Conservation (phyloP, 352 stramenopile genomes). For the Globisporangium solare region DNA sequence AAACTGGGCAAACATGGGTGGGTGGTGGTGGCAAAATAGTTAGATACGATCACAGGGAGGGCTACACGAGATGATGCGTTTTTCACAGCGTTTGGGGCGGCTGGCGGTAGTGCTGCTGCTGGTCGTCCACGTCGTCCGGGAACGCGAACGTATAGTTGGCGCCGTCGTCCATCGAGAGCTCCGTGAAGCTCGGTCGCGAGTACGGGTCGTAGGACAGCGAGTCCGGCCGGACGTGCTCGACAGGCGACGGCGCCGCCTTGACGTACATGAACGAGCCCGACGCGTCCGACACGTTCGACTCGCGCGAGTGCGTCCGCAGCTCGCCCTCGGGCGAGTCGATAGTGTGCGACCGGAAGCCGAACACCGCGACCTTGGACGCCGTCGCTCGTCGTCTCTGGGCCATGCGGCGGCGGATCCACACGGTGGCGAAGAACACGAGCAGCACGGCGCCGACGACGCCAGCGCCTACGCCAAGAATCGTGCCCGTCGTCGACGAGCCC, state of each 20-base stretch:
- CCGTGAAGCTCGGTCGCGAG: conserved; percentile 27
- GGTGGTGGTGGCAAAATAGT: too few species aligned
- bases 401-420: conserved; percentile 20
- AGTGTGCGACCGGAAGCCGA: conserved; percentile 36
- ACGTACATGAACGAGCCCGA: conserved; percentile 51
- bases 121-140: conserved; percentile 14
- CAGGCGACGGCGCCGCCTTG: conserved; percentile 33
- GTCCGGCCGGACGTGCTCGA: conserved; percentile 27
- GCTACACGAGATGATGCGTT: too few species aligned
- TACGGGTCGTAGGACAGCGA: conserved; percentile 60
- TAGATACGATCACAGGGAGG: too few species aligned
- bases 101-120: too few species aligned
- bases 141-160: conserved; percentile 38
- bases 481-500: conserved; percentile 17
- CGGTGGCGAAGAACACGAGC: conserved; percentile 22
- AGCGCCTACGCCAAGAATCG: conserved; percentile 31
- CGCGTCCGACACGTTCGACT: conserved; percentile 31
- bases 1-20: too few species aligned
- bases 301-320: conserved; percentile 30
- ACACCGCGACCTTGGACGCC: conserved; percentile 28
- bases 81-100: too few species aligned
- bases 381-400: conserved; percentile 2
- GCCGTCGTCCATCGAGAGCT: conserved; percentile 19
- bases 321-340: conserved; percentile 28
- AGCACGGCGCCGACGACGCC: conserved; percentile 24